Conservation (phyloP, 2,329 filamentous ascomycete genomes). For the Alternaria rosae region DNA sequence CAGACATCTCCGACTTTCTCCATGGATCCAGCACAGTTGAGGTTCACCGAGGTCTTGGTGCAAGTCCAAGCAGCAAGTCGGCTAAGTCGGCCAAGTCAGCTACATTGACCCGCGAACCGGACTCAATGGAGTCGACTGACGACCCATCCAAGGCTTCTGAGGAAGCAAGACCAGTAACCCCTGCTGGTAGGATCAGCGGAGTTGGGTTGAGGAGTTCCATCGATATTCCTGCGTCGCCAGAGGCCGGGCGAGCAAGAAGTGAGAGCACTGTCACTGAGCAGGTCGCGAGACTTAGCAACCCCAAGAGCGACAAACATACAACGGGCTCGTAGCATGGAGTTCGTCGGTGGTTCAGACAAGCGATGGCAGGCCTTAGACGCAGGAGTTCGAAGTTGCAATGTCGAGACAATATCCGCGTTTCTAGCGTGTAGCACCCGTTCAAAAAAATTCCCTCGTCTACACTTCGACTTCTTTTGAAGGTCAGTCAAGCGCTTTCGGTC, state of each 20-base stretch:
- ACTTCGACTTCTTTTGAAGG: not conserved
- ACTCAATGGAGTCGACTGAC: conserved; percentile 39
- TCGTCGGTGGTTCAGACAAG: not conserved
- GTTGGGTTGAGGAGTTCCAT: conserved; percentile 44
- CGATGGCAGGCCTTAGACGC: not conserved
- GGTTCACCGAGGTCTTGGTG: conserved; percentile 51
- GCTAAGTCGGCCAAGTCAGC: conserved; percentile 18
- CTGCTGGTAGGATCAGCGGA: conserved; percentile 33
- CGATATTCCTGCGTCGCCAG: conserved; percentile 32
- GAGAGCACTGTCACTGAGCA: conserved; percentile 42
- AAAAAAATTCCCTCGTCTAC: not conserved
- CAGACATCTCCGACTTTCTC: conserved; percentile 52
- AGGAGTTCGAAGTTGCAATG: not conserved
- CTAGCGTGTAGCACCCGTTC: not conserved
- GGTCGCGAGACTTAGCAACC: conserved; percentile 39
- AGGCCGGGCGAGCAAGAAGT: conserved; percentile 25
- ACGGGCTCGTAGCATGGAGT: conserved; percentile 2
- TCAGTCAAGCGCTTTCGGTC: conserved; percentile 1
- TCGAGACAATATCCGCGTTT: not conserved
- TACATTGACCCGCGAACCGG: conserved; percentile 31
- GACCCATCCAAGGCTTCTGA: conserved; percentile 21
- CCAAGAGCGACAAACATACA: conserved; percentile 21
- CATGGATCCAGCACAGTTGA: conserved; percentile 35
- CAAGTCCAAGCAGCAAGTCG: conserved; percentile 29
- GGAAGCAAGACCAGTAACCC: conserved; percentile 24